Percentiles rank a stretch among this genome's conserved stretches.
phyloP scores from a whole-genome alignment of 148 eudicot genomes.

The Pouteria glomerata region DNA sequence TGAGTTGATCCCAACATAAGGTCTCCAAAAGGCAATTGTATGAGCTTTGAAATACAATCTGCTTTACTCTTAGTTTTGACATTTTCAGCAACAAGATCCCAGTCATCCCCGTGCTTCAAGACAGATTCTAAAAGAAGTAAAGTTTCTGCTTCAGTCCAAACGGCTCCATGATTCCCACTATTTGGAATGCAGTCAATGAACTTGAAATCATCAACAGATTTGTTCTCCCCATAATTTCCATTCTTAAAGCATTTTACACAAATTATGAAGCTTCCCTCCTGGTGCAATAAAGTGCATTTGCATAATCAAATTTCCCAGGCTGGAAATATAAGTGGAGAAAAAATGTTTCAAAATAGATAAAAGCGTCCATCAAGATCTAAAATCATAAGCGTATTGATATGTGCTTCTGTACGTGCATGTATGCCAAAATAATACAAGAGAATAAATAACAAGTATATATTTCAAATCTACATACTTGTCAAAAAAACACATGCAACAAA shows the following conservation, averaged over 20 bases:
- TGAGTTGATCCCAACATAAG: conserved; percentile 66
- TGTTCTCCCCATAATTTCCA: conserved; percentile 53
- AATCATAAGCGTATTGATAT: background rate
- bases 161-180: conserved; percentile 27
- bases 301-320: background rate
- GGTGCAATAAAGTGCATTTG: conserved; percentile 21
- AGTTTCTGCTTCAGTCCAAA: conserved; percentile 91
- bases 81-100: conserved; percentile 85
- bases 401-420: background rate
- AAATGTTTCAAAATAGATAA: background rate
- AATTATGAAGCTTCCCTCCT: conserved; percentile 42
- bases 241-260: conserved; percentile 72
- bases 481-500: background rate
- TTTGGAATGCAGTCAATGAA: conserved; percentile 30
- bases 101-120: conserved; percentile 83
- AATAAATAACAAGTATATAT: background rate
- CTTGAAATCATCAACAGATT: conserved; percentile 61
- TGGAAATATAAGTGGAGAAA: background rate
- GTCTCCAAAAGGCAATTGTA: conserved; percentile 92
- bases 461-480: background rate
- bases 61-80: conserved; percentile 75
- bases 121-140: conserved; percentile 84
- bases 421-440: background rate
- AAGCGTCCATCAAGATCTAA: background rate
- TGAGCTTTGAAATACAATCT: conserved; percentile 85